phyloP scores from a whole-genome alignment of 2,329 filamentous ascomycete genomes.

The Fusarium marasasianum region DNA sequence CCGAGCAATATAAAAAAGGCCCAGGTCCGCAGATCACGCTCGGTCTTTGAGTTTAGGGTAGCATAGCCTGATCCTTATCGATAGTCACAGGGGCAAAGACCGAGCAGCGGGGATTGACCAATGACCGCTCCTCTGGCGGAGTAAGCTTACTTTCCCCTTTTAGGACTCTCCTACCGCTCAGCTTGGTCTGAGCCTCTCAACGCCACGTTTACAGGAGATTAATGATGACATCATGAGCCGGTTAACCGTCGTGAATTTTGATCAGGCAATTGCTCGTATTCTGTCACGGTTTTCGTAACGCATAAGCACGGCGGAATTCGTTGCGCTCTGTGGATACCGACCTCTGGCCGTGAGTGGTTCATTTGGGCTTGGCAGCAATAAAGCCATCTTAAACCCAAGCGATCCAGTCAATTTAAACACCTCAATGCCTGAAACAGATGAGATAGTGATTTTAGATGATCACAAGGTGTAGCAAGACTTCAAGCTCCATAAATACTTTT shows the following conservation, averaged over 20 bases:
- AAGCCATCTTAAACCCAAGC: background rate
- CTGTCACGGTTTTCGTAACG: background rate
- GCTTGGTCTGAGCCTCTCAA: background rate
- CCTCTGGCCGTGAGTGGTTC: background rate
- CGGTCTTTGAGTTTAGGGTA: background rate
- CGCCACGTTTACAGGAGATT: background rate
- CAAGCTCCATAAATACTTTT: accelerated
- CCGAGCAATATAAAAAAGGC: accelerated
- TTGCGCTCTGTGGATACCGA: background rate
- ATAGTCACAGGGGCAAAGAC: background rate
- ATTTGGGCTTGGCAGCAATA: background rate
- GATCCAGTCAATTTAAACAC: background rate
- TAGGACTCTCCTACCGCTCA: accelerated
- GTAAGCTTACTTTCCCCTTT: background rate
- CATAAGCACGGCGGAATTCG: background rate
- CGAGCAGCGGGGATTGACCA: accelerated
- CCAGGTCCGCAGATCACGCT: accelerated
- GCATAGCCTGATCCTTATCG: background rate
- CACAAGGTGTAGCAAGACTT: background rate
- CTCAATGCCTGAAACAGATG: background rate
- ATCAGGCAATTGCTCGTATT: background rate
- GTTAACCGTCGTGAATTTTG: background rate
- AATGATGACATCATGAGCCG: too few species aligned
- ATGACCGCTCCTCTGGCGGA: background rate
- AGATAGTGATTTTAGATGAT: accelerated